phyloP scores from a whole-genome alignment of 495 filamentous ascomycete genomes.

The Tuber borchii region DNA sequence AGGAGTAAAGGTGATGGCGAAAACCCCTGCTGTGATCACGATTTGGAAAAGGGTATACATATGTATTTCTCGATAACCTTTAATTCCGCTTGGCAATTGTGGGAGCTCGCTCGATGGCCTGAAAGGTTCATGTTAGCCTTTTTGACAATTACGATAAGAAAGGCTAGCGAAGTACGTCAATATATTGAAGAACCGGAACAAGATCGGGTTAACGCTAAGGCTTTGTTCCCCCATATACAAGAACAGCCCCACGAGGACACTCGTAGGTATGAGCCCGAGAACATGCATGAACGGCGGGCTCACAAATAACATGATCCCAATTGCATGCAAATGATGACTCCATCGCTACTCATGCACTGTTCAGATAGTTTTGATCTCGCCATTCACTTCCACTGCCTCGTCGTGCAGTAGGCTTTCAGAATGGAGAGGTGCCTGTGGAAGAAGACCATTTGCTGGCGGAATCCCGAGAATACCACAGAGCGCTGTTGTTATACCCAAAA shows the following conservation, averaged over 20 bases:
- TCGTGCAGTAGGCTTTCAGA: conserved; percentile 60
- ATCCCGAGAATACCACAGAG: conserved; percentile 65
- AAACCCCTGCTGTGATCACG: conserved; percentile 55
- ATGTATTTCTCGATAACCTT: conserved; percentile 54
- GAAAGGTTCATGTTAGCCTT: conserved; percentile 10
- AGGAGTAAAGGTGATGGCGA: conserved; percentile 59
- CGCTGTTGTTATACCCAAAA: conserved; percentile 63
- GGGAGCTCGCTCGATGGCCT: conserved; percentile 58
- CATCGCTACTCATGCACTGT: conserved; percentile 63
- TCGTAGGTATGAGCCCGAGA: conserved; percentile 61
- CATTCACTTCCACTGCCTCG: conserved; percentile 44
- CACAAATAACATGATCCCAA: conserved; percentile 56
- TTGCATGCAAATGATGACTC: conserved; percentile 59
- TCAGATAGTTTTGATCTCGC: conserved; percentile 32
- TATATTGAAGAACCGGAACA: conserved; percentile 58
- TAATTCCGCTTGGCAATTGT: conserved; percentile 48
- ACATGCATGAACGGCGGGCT: conserved; percentile 64
- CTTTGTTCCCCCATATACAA: conserved; percentile 71
- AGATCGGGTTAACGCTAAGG: conserved; percentile 61
- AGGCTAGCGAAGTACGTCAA: conserved; percentile 46
- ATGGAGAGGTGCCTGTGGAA: conserved; percentile 64
- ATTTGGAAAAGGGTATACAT: conserved; percentile 59
- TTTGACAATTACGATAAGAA: not conserved
- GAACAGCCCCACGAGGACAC: conserved; percentile 62
- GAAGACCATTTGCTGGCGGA: conserved; percentile 62